Conservation (phyloP, 1,139 yeast genomes). For the Kodamaea sp. region DNA sequence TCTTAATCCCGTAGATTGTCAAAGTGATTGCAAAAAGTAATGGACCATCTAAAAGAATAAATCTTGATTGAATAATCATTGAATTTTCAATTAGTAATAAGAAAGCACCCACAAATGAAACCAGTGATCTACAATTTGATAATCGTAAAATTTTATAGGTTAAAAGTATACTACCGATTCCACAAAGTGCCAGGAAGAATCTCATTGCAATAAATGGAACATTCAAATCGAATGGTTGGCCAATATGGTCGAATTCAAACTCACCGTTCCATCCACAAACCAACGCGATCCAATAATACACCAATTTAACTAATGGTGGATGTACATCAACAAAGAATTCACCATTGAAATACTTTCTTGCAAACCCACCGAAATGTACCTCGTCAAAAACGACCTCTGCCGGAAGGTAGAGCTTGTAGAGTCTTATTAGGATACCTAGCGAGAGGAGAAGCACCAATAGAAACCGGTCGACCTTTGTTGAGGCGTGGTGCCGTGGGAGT, state of each 20-base stretch:
- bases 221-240: slow-evolving; percentile 27
- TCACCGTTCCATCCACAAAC: slow-evolving; percentile 45
- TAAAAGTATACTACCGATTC: slow-evolving; percentile 42
- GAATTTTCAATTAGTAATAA: slow-evolving; percentile 54
- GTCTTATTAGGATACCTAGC: slow-evolving; percentile 17
- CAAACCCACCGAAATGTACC: slow-evolving; percentile 34
- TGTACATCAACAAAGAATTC: slow-evolving; percentile 57
- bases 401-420: slow-evolving; percentile 27
- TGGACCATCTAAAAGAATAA: slow-evolving; percentile 50
- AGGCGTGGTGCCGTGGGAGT: slow-evolving; percentile 8
- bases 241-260: slow-evolving; percentile 31
- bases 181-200: slow-evolving; percentile 33
- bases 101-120: slow-evolving; percentile 44
- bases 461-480: slow-evolving; percentile 15
- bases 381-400: slow-evolving; percentile 38
- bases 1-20: slow-evolving; percentile 43
- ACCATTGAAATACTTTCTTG: slow-evolving; percentile 52
- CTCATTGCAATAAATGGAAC: slow-evolving; percentile 39
- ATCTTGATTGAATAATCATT: slow-evolving; percentile 47
- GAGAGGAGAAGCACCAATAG: slow-evolving; percentile 13
- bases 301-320: slow-evolving; percentile 57
- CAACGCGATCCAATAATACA: slow-evolving; percentile 43
- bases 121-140: slow-evolving; percentile 38
- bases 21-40: slow-evolving; percentile 45
- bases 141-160: slow-evolving; percentile 49